Conservation (phyloP, 306 rosid genomes). For the Sicyos edulis region DNA sequence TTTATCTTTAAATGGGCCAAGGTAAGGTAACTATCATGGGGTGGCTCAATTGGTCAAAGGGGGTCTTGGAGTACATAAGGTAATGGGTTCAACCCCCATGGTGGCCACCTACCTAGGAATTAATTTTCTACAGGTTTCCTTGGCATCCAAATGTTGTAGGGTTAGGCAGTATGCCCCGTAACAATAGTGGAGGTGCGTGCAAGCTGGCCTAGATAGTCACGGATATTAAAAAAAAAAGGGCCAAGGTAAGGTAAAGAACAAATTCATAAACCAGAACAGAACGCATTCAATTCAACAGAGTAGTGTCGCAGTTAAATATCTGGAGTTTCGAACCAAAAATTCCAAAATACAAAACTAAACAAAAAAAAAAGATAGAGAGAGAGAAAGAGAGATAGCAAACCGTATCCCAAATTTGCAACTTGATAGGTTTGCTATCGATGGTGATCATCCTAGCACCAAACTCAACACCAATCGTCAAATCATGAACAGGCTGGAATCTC, state of each 20-base stretch:
- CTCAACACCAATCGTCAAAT: constrained; percentile 95
- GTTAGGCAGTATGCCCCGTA: too few relatives aligned
- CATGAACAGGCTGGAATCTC: constrained; percentile 95
- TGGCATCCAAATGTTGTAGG: too few relatives aligned
- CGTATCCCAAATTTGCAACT: constrained; percentile 99
- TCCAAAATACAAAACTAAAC: not conserved
- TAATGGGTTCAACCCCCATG: too few relatives aligned
- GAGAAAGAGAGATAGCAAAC: constrained; percentile 37
- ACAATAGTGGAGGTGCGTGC: too few relatives aligned
- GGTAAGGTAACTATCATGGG: too few relatives aligned
- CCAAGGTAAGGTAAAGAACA: not conserved
- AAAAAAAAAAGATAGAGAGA: not conserved
- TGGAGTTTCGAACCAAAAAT: not conserved
- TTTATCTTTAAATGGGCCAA: not conserved
- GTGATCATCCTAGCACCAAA: constrained; percentile 98
- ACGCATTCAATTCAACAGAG: not conserved
- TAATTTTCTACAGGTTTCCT: too few relatives aligned
- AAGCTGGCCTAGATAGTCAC: too few relatives aligned
- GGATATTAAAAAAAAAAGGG: too few relatives aligned
- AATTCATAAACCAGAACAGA: constrained; percentile 4
- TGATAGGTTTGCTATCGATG: constrained; percentile 80
- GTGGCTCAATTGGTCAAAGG: too few relatives aligned
- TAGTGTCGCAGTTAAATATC: not conserved
- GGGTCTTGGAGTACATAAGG: too few relatives aligned
- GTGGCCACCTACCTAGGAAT: too few relatives aligned